phyloP scores from a whole-genome alignment of 306 rosid species.

The Ceratonia siliqua region DNA sequence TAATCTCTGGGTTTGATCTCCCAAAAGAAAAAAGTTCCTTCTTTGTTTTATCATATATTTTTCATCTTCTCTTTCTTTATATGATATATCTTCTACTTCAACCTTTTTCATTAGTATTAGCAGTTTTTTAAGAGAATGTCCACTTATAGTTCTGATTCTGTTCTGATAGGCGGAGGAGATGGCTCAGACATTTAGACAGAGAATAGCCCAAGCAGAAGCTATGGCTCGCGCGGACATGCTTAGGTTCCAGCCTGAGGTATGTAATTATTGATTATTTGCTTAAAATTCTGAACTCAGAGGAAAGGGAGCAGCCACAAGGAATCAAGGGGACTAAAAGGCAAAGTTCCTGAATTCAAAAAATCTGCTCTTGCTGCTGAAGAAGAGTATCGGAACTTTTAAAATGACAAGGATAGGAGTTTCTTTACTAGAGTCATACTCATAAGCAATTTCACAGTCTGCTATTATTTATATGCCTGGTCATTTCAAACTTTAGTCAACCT shows the following conservation, averaged over 20 bases:
- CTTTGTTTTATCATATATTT: slow-evolving; percentile 11
- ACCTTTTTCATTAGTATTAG: slow-evolving; percentile 18
- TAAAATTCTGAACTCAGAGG: slow-evolving; percentile 9
- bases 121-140: slow-evolving; percentile 16
- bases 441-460: not conserved
- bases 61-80: not conserved
- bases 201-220: slow-evolving; percentile 99
- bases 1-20: slow-evolving; percentile 4
- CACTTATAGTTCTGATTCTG: slow-evolving; percentile 31
- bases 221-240: slow-evolving; percentile 98
- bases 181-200: slow-evolving; percentile 95
- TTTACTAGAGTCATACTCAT: not conserved
- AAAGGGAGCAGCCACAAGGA: slow-evolving; percentile 12
- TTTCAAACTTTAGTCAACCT: slow-evolving; percentile 14
- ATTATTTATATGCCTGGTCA: not conserved
- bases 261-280: slow-evolving; percentile 30
- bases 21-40: slow-evolving; percentile 14
- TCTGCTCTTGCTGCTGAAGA: not conserved
- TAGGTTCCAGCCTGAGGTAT: slow-evolving; percentile 90
- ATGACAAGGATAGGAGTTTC: not conserved
- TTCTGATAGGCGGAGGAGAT: slow-evolving; percentile 89
- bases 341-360: not conserved
- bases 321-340: not conserved
- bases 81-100: slow-evolving; percentile 10
- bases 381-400: not conserved